Conservation (phyloP, 2,329 filamentous ascomycete genomes). For the Fusarium veterinarium region DNA sequence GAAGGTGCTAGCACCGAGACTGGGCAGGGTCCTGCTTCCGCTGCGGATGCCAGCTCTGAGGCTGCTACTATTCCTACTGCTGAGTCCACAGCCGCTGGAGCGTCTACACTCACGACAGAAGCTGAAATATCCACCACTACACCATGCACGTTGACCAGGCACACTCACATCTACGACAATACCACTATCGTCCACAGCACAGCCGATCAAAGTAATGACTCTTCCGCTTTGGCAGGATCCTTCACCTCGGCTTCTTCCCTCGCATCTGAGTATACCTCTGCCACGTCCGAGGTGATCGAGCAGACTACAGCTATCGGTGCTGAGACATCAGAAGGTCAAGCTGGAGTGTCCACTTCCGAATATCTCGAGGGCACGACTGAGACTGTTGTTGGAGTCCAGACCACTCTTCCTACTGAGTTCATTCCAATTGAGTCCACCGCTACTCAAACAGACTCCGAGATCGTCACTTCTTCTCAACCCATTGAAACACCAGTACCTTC, state of each 20-base stretch:
- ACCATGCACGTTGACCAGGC: slow-evolving; percentile 7
- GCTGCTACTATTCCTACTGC: not conserved
- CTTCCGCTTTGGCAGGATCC: slow-evolving; percentile 15
- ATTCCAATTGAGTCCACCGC: not conserved
- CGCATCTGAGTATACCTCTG: not conserved
- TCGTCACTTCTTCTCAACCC: not conserved
- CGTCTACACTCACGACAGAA: not conserved
- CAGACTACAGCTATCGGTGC: not conserved
- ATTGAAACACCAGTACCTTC: not conserved
- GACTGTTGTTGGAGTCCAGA: not conserved
- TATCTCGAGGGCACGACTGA: not conserved
- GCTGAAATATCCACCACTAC: slow-evolving; percentile 15
- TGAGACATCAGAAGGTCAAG: slow-evolving; percentile 2
- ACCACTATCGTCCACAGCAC: slow-evolving; percentile 28
- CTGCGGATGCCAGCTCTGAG: not conserved
- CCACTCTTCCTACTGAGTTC: slow-evolving; percentile 2
- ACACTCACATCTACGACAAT: slow-evolving; percentile 34
- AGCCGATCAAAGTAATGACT: not conserved
- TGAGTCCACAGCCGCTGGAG: not conserved
- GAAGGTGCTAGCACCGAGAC: slow-evolving; percentile 3
- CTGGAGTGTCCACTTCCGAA: not conserved
- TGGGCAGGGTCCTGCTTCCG: slow-evolving; percentile 2
- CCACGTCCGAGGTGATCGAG: not conserved
- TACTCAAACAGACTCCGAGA: not conserved
- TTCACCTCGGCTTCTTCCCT: slow-evolving; percentile 9